Evolutionary conservation across 139 green algal species (phyloP), one percentile per base, ranked within the genome.

Genomic region (Auxenochlorella pyrenoidosa): DNA sequence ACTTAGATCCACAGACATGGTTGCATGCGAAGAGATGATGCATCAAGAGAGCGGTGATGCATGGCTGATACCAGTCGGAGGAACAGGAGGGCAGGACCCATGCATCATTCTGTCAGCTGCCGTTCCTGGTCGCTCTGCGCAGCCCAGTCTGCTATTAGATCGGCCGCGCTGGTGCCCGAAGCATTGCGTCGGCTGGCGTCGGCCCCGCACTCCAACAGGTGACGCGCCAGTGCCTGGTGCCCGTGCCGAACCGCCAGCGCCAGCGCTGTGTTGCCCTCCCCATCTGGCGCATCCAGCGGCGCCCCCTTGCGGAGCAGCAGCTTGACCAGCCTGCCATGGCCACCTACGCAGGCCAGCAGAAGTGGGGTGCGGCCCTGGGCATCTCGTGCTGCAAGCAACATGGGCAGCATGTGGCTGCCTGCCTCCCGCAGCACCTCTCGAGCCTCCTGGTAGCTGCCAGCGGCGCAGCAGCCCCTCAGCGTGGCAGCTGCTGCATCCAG

Each of bases 231-330:
- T 30, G 38, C 80, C 41, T 28, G 28, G 63, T 77, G 80, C 2
- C 60, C 65, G 21, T 26, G 59, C 63, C 54, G 28, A 18, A 66
- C 80, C 28, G 80, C 63, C 5, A 44, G 63, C 43, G 89, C 88
- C 51, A 92, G 72, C 34, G 86, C 71, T 8, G 54, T 92, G 51
- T 72, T 84, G 34, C 86, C 86, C 34, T 71, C 54, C 66, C n/a
- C 21, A 38, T 93, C 88, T 4, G 32, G 68, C 8, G 78, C 66
- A 66, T 83, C 66, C 32, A 88, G 26, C 43, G 83, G 51, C 2
- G 90, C 89, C 22, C 89, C 89, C 38, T 82, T 79, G 18, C 63
- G 71, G 34, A 93, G 51, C 32, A 92, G 68, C 75, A 88, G 76
- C 78, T 85, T 86, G 44, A 92, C 80, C 8, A 90, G 44, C 54